Evolutionary conservation across 805 yeast genomes (phyloP), one percentile per base, ranked within the genome.

Genomic region (Limtongia smithiae): DNA sequence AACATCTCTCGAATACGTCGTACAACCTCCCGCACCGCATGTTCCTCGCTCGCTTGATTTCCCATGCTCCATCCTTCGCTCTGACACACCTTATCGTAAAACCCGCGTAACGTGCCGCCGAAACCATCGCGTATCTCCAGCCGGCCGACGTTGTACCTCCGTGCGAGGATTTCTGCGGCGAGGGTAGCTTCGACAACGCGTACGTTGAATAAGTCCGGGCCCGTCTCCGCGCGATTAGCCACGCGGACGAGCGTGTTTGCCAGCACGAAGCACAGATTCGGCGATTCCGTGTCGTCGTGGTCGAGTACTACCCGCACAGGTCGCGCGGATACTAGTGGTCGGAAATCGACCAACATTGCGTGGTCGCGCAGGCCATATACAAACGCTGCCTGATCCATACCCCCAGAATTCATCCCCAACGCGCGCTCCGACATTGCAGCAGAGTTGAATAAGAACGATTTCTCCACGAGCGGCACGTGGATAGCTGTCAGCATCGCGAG

Each of bases 321-420:
- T 34, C 71, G 68, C 1, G 81, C 86, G 33, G 64, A 67, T 41
- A 83, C 69, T 51, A 71, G 64, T 1, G 90, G 89, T 52, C 75
- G 72, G 68, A 83, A 83, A 55, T 77, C 78, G 24, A 83, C 78
- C 56, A 76, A 72, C 50, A 82, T 64, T 1, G 83, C 83, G 55
- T 82, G 77, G 54, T 71, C 73, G 41, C 65, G 68, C 59, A 75
- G 79, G 20, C 88, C 89, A 57, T 75, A 82, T 21, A 83, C 73
- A 0, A 83, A 78, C 2, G 88, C 89, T 41, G 83, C 75, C 65
- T 83, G 89, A 62, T 83, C 89, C 84, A 83, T 78, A 38, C 89
- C 89, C n/a, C 89, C 90, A 31, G 83, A 79, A 63, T 80, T 82
- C 43, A 83, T 84, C 30, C 89, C 90, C 25, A 83, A 78, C 42